Evolutionary conservation across 108 stramenopile species (phyloP), one percentile per base, ranked within the genome.

Genomic region (Nitzschia palea): DNA sequence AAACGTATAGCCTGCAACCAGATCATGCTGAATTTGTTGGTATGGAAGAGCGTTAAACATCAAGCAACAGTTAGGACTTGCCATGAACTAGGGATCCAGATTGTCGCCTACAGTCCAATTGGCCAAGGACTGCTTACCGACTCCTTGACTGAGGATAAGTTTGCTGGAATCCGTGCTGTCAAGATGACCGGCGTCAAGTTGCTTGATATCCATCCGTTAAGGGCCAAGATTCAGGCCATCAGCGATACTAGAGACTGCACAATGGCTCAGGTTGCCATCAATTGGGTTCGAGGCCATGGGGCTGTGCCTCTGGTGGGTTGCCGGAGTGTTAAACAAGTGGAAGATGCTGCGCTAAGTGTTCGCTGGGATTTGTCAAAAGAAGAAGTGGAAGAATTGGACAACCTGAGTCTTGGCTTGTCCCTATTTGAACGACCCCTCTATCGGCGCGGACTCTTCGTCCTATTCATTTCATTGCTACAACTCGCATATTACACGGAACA

Each of bases 201-300:
- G 44, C 42, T 35, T 28, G 74, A 74, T 32, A 65, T 91, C 42
- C 23, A 60, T 20, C 71, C 80, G 2, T 61, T 91, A 53, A 74
- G 90, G 28, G 20, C 37, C 44, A 58, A 68, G 25, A 29, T 92
- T 29, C 44, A 74, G 22, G 40, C 35, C 23, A 74, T 87, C 30
- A 74, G 77, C 9, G 45, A 81, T 34, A 56, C 70, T n/a, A 55
- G 68, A 12, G 33, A 78, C 8, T 67, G 76, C 50, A 67, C 80
- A 52, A 87, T 89, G 86, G 90, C 87, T 12, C 90, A 89, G 62
- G 85, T 92, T 2, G 86, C 87, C 5, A 50, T 92, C 50, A 89
- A 87, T 43, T 92, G 90, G 90, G 79, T 82, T 26, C 67, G 82
- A 48, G 71, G 77, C 18, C 74, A 92, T 17, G 65, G 68, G 1